phyloP scores from a whole-genome alignment of 2,329 filamentous ascomycete species.

The Massarina eburnea region DNA sequence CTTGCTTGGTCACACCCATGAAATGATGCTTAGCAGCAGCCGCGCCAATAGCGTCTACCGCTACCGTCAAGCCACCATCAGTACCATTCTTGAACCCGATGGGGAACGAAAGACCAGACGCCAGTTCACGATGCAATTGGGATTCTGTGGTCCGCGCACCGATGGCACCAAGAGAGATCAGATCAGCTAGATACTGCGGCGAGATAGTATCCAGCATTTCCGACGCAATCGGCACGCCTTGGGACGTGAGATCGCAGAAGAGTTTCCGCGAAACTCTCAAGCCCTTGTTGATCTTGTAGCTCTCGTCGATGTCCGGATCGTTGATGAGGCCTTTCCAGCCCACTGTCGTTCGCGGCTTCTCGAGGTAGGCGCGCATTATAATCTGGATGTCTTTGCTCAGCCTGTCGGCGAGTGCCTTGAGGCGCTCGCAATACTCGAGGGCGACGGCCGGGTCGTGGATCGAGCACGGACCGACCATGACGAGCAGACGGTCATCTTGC shows the following conservation, averaged over 20 bases:
- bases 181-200: constrained; percentile 93
- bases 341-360: constrained; percentile 97
- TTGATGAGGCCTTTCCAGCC: constrained; percentile 99
- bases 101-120: constrained; percentile 92
- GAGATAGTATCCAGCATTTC: constrained; percentile 99
- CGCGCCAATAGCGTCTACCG: constrained; percentile 88
- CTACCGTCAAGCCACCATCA: constrained; percentile 85
- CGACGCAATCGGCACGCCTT: constrained; percentile 90
- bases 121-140: constrained; percentile 93
- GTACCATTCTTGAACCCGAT: constrained; percentile 99
- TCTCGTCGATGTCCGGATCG: constrained; percentile 95
- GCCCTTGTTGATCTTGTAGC: constrained; percentile 99
- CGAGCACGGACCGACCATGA: constrained; percentile 93
- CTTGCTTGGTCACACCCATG: constrained; percentile 97
- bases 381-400: constrained; percentile 83
- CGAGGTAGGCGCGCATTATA: constrained; percentile 97
- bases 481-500: constrained; percentile 82
- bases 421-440: constrained; percentile 80
- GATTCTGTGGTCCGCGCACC: constrained; percentile 95
- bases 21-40: constrained; percentile 90
- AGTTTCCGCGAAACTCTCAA: constrained; percentile 88
- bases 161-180: constrained; percentile 93
- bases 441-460: constrained; percentile 91
- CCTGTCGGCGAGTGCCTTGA: constrained; percentile 76
- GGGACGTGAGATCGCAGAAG: constrained; percentile 83